phyloP scores from a whole-genome alignment of 495 filamentous ascomycete genomes.

The Xylaria sp. region DNA sequence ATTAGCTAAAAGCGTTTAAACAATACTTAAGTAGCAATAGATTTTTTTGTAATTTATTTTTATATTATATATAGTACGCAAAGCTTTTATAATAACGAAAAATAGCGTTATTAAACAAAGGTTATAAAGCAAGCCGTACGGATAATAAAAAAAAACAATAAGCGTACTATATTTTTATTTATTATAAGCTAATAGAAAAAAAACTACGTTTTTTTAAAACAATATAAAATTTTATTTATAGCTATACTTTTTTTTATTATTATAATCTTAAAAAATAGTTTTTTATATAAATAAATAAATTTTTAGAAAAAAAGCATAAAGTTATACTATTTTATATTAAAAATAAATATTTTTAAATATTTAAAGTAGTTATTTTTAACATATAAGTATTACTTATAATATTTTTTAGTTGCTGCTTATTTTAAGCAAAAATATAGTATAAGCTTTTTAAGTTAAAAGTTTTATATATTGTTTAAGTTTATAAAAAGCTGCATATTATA shows the following conservation, averaged over 20 bases:
- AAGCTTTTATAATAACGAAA: neutral
- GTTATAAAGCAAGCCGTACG: too few species aligned
- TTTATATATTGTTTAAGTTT: neutral
- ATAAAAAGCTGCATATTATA: neutral
- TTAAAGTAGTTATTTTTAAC: neutral
- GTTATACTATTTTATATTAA: neutral
- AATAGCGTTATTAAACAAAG: neutral
- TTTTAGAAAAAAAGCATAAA: neutral
- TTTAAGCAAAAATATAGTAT: neutral
- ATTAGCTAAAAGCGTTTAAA: neutral
- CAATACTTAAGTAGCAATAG: neutral
- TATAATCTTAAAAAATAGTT: neutral
- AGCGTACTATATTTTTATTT: neutral
- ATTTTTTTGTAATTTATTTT: neutral
- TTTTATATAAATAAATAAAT: constrained; percentile 1
- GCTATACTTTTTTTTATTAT: neutral
- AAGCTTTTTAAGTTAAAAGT: neutral
- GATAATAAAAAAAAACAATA: neutral
- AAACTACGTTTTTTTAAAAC: neutral
- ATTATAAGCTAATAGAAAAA: neutral
- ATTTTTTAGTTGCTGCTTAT: neutral
- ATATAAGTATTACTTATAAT: neutral
- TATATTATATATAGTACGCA: neutral
- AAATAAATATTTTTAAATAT: neutral
- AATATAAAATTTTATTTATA: neutral